Conservation (phyloP, 148 eudicot genomes). For the Rhododendron vialii region DNA sequence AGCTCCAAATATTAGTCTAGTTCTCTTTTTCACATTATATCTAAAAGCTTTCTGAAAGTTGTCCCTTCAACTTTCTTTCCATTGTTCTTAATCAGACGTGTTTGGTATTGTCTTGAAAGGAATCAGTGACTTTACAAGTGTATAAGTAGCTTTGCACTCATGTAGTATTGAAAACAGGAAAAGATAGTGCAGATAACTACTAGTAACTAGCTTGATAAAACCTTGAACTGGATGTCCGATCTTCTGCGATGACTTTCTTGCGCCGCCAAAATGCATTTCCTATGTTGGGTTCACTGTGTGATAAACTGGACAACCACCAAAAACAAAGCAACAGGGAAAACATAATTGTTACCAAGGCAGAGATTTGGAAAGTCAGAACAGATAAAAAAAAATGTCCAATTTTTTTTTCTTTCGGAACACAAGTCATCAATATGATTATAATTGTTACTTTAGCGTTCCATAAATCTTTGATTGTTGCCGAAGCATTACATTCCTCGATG, state of each 20-base stretch:
- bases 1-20: not conserved
- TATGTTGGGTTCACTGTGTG: constrained; percentile 46
- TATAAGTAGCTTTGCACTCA: not conserved
- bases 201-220: not conserved
- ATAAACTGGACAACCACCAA: not conserved
- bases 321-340: not conserved
- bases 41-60: not conserved
- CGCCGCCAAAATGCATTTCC: constrained; percentile 42
- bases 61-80: not conserved
- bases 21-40: not conserved
- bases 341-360: not conserved
- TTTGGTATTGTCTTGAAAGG: not conserved
- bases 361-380: not conserved
- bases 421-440: not conserved
- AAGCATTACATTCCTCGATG: constrained; percentile 38
- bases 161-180: not conserved
- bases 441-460: constrained; percentile 29
- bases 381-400: not conserved
- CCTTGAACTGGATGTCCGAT: constrained; percentile 46
- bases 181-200: not conserved
- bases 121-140: not conserved
- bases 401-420: not conserved
- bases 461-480: constrained; percentile 33
- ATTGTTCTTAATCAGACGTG: not conserved
- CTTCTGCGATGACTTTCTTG: constrained; percentile 58